Percentiles rank a stretch among this genome's conserved stretches.
phyloP scores from a whole-genome alignment of 2,329 filamentous ascomycete genomes.

The Grosmannia huntii region DNA sequence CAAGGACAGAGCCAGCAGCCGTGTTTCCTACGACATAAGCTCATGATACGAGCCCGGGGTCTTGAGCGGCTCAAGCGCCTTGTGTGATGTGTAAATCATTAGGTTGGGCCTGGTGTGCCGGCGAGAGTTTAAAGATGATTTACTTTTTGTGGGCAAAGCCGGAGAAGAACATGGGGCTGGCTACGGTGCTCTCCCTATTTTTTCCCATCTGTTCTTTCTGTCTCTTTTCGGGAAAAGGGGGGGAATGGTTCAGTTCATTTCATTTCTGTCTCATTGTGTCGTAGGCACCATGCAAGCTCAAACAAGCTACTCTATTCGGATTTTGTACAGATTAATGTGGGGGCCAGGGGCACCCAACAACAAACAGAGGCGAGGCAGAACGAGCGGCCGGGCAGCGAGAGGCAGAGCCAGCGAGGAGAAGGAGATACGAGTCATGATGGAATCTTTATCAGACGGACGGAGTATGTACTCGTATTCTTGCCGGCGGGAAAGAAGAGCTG shows the following conservation, averaged over 20 bases:
- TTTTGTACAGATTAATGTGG: background rate
- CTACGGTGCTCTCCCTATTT: background rate
- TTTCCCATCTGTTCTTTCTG: background rate
- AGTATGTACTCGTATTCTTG: background rate
- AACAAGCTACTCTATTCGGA: background rate
- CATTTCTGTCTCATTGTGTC: slow-evolving; percentile 1
- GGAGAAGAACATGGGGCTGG: background rate
- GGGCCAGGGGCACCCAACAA: background rate
- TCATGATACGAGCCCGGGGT: background rate
- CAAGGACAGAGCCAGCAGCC: background rate
- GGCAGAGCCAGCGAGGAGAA: no score
- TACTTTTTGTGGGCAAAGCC: background rate
- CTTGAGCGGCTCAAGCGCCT: no score
- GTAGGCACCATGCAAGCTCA: background rate
- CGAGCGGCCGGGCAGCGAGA: background rate
- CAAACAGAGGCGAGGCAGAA: background rate
- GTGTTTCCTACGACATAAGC: background rate
- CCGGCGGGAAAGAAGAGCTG: background rate
- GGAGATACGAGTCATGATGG: no score
- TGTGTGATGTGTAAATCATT: no score
- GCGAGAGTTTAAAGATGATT: background rate
- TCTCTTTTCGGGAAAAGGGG: background rate
- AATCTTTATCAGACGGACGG: background rate
- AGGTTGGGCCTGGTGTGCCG: no score
- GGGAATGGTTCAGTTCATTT: background rate